Base-by-base conservation (phyloP, 805 yeast genomes). In the Suhomyces canberraensis region DNA sequence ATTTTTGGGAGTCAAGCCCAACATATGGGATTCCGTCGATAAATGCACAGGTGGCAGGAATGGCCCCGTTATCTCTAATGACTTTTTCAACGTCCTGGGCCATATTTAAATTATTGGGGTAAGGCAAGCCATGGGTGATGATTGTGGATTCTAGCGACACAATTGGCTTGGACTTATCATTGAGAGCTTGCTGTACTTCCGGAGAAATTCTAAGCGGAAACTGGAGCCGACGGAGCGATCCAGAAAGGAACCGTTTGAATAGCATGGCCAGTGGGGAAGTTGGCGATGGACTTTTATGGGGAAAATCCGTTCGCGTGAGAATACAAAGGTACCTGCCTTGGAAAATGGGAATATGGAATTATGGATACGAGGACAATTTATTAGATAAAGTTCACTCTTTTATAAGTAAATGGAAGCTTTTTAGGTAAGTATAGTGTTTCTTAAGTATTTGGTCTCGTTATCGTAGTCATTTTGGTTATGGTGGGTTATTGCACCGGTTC, bases 81-180 rank as follows among this genome's bases (percentile, higher is more conserved):
- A 72, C 62, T 4, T 56, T 40, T 57, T 88, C 95, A 1, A 85
- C 95, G 1, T 66, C 58, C 20, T 49, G 50, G 0, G 96, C 95
- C 88, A 88, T 81, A 17, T 69, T 68, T 8, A 84, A 51, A 51
- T 89, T 88, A 16, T 73, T 72, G 0, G 96, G 96, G 51, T 61
- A 84, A 3, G 96, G 95, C 26, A 88, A 69, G 1, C 96, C 96
- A 62, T 88, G 96, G 5, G 95, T 83, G 46, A 89, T 77, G 50
- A 88, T 89, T 6, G 96, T 88, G 16, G 89, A 79, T 54, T 89
- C 96, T 11, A 88, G 64, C 0, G 96, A 81, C 3, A 89, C 93
- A 4, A 88, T 77, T 0, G 96, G 95, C 25, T 44, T 59, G 14
- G 16, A 11, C 14, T 71, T 69, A 3, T 71, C 71, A 9, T 47